phyloP scores from a whole-genome alignment of 2,329 filamentous ascomycete species.

The Calonectria honghensis region DNA sequence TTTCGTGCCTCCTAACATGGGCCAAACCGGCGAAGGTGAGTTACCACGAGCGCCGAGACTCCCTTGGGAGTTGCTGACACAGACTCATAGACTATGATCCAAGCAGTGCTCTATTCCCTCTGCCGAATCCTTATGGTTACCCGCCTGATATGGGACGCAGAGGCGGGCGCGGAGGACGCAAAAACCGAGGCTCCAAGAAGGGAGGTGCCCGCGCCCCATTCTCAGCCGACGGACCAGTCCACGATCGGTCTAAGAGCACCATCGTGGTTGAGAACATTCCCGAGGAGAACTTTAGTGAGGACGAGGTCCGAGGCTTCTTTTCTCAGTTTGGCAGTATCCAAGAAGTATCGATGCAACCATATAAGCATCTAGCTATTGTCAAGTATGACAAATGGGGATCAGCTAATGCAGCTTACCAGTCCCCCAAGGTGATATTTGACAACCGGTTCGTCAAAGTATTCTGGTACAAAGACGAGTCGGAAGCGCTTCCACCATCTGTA shows the following conservation, averaged over 20 bases:
- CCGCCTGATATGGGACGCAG: conserved; percentile 51
- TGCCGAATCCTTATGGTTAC: conserved; percentile 49
- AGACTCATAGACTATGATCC: conserved; percentile 59
- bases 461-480: conserved; percentile 78
- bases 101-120: conserved; percentile 53
- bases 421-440: conserved; percentile 87
- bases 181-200: conserved; percentile 57
- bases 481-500: conserved; percentile 55
- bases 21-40: conserved; percentile 54
- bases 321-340: conserved; percentile 80
- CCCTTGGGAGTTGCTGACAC: conserved; percentile 39
- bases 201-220: conserved; percentile 72
- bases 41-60: neutral
- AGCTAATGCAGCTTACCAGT: conserved; percentile 83
- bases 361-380: conserved; percentile 81
- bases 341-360: conserved; percentile 78
- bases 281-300: conserved; percentile 80
- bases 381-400: conserved; percentile 80
- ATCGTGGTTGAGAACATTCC: conserved; percentile 88
- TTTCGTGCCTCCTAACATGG: conserved; percentile 57
- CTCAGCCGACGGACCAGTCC: conserved; percentile 77
- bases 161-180: conserved; percentile 61
- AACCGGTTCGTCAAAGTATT: conserved; percentile 91
- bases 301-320: conserved; percentile 81
- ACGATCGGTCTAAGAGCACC: conserved; percentile 78